Evolutionary conservation across 164 flowering plant species (phyloP), one percentile per base, ranked within the genome.

Genomic region (Kalanchoe fedtschenkoi): DNA sequence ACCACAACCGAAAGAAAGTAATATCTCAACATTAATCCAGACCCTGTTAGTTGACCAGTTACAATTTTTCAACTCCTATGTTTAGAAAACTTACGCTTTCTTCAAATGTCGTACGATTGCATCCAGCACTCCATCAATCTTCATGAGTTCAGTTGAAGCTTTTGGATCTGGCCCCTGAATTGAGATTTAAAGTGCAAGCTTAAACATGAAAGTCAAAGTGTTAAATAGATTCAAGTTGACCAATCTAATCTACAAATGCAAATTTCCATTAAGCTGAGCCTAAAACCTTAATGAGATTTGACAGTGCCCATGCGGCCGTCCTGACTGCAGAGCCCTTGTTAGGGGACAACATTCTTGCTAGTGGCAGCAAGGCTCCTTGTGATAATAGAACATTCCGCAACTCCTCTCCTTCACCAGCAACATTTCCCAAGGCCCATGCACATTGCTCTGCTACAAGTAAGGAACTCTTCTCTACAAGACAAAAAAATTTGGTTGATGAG

Each of bases 351-450:
- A 90, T 93, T 70, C 88, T 81, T 65, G 96, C 96, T 69, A 93
- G 92, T 60, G 97, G 86, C 65, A 65, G 75, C 71, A 93, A 77
- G 62, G 93, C 97, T 67, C 97, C 96, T 81, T 93, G 99, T 13
- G 90, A 81, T 60, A 93, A 74, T 80, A 93, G 75, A 72, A 84
- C 65, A 71, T 76, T 80, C 76, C 97, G 85, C 63, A 90, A 76
- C 58, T 88, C 96, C 74, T 84, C 95, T 60, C 88, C 95, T 85
- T 93, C 99, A 70, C 97, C 97, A 38, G 99, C 96, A 73, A 93
- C 96, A 82, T 93, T 93, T 55, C 99, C 99, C 70, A 90, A 66
- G 43, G 99, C 99, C 99, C 99, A 93, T 54, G 99, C 93, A 70
- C 93, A 93, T 73, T 93, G 99, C 86, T 93, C 99, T 28, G 99